phyloP scores from a whole-genome alignment of 805 yeast species.

The Metschnikowia gelsemii region DNA sequence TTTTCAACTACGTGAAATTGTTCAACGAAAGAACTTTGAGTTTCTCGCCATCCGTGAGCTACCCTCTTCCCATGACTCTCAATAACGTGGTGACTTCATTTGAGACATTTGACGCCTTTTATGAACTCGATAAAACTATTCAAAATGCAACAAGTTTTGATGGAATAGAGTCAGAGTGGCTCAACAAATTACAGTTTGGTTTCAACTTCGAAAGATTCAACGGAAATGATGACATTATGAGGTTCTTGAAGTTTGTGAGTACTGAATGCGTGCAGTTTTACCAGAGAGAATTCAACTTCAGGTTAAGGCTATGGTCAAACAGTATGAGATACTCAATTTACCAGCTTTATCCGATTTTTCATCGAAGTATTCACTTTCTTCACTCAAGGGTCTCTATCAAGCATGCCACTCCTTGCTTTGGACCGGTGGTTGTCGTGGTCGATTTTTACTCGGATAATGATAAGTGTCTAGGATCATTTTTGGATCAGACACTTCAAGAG shows the following conservation, averaged over 20 bases:
- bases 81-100: conserved; percentile 55
- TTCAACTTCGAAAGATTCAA: conserved; percentile 31
- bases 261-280: conserved; percentile 43
- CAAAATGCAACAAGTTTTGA: conserved; percentile 25
- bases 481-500: conserved; percentile 75
- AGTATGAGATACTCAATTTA: conserved; percentile 37
- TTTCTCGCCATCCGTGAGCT: conserved; percentile 80
- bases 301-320: conserved; percentile 50
- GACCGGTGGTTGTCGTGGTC: conserved; percentile 80
- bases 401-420: conserved; percentile 88
- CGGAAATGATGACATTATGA: conserved; percentile 32
- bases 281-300: conserved; percentile 46
- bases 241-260: conserved; percentile 37
- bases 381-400: conserved; percentile 81
- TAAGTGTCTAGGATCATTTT: conserved; percentile 81
- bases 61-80: conserved; percentile 66
- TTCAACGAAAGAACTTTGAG: conserved; percentile 61
- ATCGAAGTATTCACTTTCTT: conserved; percentile 75
- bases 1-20: conserved; percentile 33
- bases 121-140: conserved; percentile 23
- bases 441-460: conserved; percentile 92
- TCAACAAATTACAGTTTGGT: conserved; percentile 27
- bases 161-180: conserved; percentile 28
- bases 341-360: conserved; percentile 49
- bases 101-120: conserved; percentile 26